Conservation (phyloP, 2,329 filamentous ascomycete genomes). For the Daldinia sp. region DNA sequence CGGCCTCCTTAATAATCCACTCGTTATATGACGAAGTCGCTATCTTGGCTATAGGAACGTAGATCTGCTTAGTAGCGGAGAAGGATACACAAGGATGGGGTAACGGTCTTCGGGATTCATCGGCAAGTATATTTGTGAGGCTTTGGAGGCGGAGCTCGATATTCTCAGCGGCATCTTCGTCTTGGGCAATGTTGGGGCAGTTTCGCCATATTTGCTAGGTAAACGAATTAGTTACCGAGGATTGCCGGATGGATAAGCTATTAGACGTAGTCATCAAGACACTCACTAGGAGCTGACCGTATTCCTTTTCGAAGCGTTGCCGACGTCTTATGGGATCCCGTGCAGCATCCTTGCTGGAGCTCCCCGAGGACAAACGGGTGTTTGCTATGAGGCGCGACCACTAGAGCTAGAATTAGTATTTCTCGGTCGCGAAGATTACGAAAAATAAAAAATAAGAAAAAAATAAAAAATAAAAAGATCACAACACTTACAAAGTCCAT, state of each 20-base stretch:
- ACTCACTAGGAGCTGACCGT: slow-evolving; percentile 67
- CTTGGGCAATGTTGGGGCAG: slow-evolving; percentile 66
- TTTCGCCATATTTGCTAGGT: slow-evolving; percentile 66
- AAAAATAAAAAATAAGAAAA: not conserved
- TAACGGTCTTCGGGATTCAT: slow-evolving; percentile 86
- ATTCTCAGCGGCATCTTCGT: slow-evolving; percentile 68
- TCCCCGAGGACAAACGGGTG: slow-evolving; percentile 64
- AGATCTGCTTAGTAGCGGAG: slow-evolving; percentile 85
- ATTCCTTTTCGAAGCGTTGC: slow-evolving; percentile 73
- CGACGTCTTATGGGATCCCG: slow-evolving; percentile 70
- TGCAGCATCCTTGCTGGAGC: slow-evolving; percentile 65
- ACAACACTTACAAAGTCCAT: slow-evolving; percentile 65
- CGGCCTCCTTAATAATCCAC: slow-evolving; percentile 83
- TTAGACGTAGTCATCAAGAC: not conserved
- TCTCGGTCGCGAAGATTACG: slow-evolving; percentile 11
- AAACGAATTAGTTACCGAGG: not conserved
- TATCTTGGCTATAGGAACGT: slow-evolving; percentile 88
- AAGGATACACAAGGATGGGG: slow-evolving; percentile 93
- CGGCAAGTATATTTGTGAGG: slow-evolving; percentile 77
- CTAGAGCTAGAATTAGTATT: slow-evolving; percentile 49
- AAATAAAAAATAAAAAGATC: not conserved
- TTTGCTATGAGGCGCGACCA: slow-evolving; percentile 74
- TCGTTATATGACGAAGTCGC: slow-evolving; percentile 86
- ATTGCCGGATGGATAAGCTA: not conserved
- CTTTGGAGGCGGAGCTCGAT: slow-evolving; percentile 70